phyloP scores from a whole-genome alignment of 140 eudicot species.

The Senecio squalidus region DNA sequence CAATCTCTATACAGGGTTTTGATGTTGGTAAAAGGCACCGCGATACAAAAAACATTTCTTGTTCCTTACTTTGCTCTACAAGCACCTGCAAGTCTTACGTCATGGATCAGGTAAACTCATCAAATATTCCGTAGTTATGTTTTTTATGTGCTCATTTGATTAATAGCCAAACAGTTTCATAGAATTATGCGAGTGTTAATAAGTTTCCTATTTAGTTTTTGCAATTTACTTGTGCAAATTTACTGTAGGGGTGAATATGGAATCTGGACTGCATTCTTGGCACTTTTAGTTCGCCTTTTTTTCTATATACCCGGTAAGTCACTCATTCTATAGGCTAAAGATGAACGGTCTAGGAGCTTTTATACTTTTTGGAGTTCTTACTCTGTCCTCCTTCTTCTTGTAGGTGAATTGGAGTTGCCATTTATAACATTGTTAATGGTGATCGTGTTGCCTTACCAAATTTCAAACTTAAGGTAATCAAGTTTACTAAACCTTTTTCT shows the following conservation, averaged over 20 bases:
- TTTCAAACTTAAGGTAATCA: constrained; percentile 64
- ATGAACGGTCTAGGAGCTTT: constrained; percentile 11
- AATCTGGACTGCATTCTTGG: constrained; percentile 84
- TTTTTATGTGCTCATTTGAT: background rate
- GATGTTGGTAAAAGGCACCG: constrained; percentile 73
- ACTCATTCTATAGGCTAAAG: background rate
- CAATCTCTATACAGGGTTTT: constrained; percentile 50
- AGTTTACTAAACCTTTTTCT: background rate
- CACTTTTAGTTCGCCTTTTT: constrained; percentile 90
- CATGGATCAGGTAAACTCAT: constrained; percentile 88
- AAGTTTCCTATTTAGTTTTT: background rate
- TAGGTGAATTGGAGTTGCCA: constrained; percentile 93
- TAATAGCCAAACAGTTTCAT: no score
- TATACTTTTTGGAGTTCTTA: background rate
- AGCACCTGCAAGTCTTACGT: constrained; percentile 69
- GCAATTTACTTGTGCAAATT: constrained; percentile 1
- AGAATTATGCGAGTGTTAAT: no score
- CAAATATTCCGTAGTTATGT: background rate
- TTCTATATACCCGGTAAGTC: constrained; percentile 73
- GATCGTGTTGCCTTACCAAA: constrained; percentile 62
- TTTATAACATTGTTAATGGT: constrained; percentile 61
- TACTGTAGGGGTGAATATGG: constrained; percentile 91
- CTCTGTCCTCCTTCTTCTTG: constrained; percentile 4
- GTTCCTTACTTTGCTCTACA: constrained; percentile 88
- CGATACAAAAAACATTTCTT: constrained; percentile 75